Conservation (phyloP, 2,329 filamentous ascomycete genomes). For the Nigrospora sphaerica region DNA sequence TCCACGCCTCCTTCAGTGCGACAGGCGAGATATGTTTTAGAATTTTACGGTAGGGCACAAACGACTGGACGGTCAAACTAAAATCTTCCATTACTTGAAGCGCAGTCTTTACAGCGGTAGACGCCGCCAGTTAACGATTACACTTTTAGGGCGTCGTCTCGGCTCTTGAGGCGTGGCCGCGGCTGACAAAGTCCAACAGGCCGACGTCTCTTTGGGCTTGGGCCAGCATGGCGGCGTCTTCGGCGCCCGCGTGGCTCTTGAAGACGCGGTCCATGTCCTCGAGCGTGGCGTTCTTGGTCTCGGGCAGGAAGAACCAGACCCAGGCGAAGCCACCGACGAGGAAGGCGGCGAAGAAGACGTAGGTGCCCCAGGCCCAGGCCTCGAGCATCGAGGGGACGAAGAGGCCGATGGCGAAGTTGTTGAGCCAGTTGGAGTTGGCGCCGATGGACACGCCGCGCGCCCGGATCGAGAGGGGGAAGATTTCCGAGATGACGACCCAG, state of each 20-base stretch:
- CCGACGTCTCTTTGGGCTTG: slow-evolving; percentile 13
- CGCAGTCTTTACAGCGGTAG: too few relatives aligned
- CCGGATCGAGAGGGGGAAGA: slow-evolving; percentile 54
- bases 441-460: slow-evolving; percentile 57
- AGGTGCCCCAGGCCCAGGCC: slow-evolving; percentile 40
- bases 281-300: slow-evolving; percentile 45
- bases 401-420: slow-evolving; percentile 55
- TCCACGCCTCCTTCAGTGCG: too few relatives aligned
- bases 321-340: slow-evolving; percentile 44
- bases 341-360: slow-evolving; percentile 53
- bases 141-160: too few relatives aligned
- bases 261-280: slow-evolving; percentile 25
- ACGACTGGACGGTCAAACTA: too few relatives aligned
- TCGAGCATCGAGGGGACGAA: slow-evolving; percentile 53
- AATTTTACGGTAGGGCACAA: too few relatives aligned
- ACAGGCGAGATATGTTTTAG: too few relatives aligned
- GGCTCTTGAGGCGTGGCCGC: too few relatives aligned
- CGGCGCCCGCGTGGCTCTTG: slow-evolving; percentile 4
- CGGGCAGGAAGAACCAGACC: slow-evolving; percentile 29
- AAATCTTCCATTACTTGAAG: too few relatives aligned
- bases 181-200: slow-evolving; percentile 15
- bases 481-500: slow-evolving; percentile 44
- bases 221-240: slow-evolving; percentile 3
- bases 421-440: slow-evolving; percentile 53
- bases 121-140: too few relatives aligned